Base-by-base conservation (phyloP, 805 yeast species). In the Yamadazyma olivae region DNA sequence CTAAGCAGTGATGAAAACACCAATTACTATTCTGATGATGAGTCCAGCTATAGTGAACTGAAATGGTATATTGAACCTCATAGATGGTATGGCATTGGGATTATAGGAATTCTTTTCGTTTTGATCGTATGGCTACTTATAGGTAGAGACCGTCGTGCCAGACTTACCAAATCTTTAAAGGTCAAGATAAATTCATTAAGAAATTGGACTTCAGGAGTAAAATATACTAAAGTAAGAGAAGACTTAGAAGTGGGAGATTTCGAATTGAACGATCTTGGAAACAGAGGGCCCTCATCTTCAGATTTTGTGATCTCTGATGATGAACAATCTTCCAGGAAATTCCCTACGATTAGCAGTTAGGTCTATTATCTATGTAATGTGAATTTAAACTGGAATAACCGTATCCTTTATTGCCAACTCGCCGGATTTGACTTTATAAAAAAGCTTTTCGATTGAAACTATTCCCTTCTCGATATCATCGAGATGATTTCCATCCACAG, bases 51-150 rank as follows among this genome's bases (percentile, higher is more conserved):
- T 16, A 39, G 36, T 15, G 66, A 57, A 31, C 67, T 61, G 67
- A 54, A 61, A 50, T 54, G 71, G 72, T 46, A 68, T 50, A 50
- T 70, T 51, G 63, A 61, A 36, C 73, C 74, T 1, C 73, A 68
- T 43, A 51, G 71, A 16, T 54, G 65, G 59, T 61, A 61, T 32
- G 73, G 73, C 2, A 41, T 59, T 17, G 34, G 57, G n/a, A 53
- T 61, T 4, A 62, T 66, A 31, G 23, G 48, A 14, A 19, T 53
- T 4, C 41, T 67, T 20, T 22, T 60, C 3, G 38, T 50, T 3
- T 43, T 57, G 8, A 54, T 59, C 3, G 40, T 51, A 3, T 49
- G 62, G 53, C 47, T 67, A 30, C 49, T 67, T 60, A 20, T 64
- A 17, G 71, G 72, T 0, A 50, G 41, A 21, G 39, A 47, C 26